Percentiles rank a stretch among this genome's conserved stretches.
phyloP scores from a whole-genome alignment of 371 early-diverging fungal species.

The Blakeslea trispora region DNA sequence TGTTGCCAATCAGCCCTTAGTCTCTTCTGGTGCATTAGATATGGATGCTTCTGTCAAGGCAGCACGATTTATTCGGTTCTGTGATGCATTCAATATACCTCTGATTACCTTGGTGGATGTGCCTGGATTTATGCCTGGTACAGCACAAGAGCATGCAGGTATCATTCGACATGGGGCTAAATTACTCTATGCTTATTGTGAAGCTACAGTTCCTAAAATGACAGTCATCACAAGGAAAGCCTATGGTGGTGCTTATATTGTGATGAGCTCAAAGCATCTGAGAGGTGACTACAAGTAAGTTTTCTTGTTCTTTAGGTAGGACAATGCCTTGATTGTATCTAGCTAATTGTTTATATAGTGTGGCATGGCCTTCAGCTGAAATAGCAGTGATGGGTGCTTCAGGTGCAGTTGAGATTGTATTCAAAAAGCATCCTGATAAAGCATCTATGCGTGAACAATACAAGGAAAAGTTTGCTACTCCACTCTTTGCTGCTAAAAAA shows the following conservation, averaged over 20 bases:
- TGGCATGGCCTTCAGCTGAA: conserved; percentile 96
- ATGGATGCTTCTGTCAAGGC: conserved; percentile 96
- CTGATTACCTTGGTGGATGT: conserved; percentile 96
- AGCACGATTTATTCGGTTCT: conserved; percentile 95
- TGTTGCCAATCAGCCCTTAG: conserved; percentile 94
- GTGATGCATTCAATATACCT: conserved; percentile 96
- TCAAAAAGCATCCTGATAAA: conserved; percentile 74
- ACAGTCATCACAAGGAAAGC: conserved; percentile 96
- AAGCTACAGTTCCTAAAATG: conserved; percentile 97
- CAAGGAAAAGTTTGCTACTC: conserved; percentile 92
- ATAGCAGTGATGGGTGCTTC: conserved; percentile 98
- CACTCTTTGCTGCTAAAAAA: conserved; percentile 93
- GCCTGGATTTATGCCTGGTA: conserved; percentile 96
- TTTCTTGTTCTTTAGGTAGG: too few species aligned
- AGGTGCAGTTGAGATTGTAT: conserved; percentile 97
- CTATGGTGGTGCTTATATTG: conserved; percentile 98
- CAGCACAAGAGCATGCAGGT: conserved; percentile 93
- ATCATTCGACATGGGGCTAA: conserved; percentile 98
- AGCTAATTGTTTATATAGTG: conserved; percentile 68
- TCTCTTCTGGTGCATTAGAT: conserved; percentile 95
- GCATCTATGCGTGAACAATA: conserved; percentile 85
- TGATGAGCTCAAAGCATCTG: conserved; percentile 96
- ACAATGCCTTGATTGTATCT: too few species aligned
- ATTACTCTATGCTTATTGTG: conserved; percentile 94
- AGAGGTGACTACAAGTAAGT: conserved; percentile 81